Conservation (phyloP, 805 yeast species). For the Ogataea thermomethanolica region DNA sequence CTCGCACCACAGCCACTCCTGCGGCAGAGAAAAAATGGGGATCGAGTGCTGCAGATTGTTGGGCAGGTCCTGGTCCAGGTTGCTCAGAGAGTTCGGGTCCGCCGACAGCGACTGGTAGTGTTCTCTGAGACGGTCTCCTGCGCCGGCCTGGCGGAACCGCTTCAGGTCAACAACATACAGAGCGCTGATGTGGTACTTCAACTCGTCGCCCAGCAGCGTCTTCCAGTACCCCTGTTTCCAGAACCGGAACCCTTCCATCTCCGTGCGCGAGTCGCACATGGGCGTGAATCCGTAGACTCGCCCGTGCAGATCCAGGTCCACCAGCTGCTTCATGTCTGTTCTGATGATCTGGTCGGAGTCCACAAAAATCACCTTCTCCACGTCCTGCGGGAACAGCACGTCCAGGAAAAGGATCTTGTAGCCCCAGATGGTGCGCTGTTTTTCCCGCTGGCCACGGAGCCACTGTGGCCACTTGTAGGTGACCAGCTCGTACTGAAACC, state of each 20-base stretch:
- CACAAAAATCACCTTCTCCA: slow-evolving; percentile 75
- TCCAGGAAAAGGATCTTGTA: slow-evolving; percentile 84
- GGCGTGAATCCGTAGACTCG: slow-evolving; percentile 87
- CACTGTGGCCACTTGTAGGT: slow-evolving; percentile 92
- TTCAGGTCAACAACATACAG: slow-evolving; percentile 75
- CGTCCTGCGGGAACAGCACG: slow-evolving; percentile 75
- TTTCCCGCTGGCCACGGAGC: slow-evolving; percentile 75
- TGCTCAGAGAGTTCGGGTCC: slow-evolving; percentile 75
- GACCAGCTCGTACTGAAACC: slow-evolving; percentile 72
- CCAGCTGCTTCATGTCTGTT: slow-evolving; percentile 66
- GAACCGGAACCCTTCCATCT: slow-evolving; percentile 81
- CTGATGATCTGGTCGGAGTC: slow-evolving; percentile 84
- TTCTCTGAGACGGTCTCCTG: slow-evolving; percentile 77
- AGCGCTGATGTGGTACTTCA: slow-evolving; percentile 80
- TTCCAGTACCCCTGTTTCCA: slow-evolving; percentile 96
- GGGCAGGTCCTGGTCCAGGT: slow-evolving; percentile 91
- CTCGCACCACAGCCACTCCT: slow-evolving; percentile 92
- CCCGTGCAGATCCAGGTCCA: slow-evolving; percentile 66
- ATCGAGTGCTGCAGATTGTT: slow-evolving; percentile 71
- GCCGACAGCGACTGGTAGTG: slow-evolving; percentile 81
- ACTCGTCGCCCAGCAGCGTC: slow-evolving; percentile 49
- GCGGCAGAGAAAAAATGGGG: slow-evolving; percentile 69
- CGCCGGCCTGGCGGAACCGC: slow-evolving; percentile 57
- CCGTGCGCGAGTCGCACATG: slow-evolving; percentile 76
- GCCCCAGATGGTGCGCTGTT: slow-evolving; percentile 82